phyloP scores from a whole-genome alignment of 306 rosid species.

The Citrullus mucosospermus region DNA sequence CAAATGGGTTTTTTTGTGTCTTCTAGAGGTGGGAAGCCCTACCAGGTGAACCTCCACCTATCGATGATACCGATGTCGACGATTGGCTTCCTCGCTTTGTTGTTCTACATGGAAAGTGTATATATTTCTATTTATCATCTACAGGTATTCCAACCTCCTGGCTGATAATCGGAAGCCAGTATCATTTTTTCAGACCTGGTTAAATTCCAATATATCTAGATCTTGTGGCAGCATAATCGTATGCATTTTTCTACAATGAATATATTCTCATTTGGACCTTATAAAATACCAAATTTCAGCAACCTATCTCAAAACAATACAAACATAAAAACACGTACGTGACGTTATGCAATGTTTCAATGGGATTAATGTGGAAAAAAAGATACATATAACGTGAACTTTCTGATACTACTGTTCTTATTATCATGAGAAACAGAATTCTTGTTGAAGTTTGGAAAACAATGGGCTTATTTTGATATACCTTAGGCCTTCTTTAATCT shows the following conservation, averaged over 20 bases:
- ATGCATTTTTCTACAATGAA: background rate
- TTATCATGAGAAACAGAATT: background rate
- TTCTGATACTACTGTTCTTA: background rate
- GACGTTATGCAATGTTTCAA: background rate
- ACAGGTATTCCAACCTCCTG: slow-evolving; percentile 36
- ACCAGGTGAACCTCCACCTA: slow-evolving; percentile 78
- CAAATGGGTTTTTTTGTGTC: background rate
- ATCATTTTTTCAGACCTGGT: background rate
- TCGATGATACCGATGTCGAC: slow-evolving; percentile 65
- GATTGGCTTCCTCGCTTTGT: slow-evolving; percentile 91
- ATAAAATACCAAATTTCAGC: background rate
- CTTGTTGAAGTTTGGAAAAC: background rate
- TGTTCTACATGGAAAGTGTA: slow-evolving; percentile 66
- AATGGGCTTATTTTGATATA: background rate
- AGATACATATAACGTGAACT: background rate
- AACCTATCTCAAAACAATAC: background rate
- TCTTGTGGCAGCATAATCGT: background rate
- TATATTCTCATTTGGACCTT: background rate
- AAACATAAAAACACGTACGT: background rate
- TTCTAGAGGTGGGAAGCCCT: slow-evolving; percentile 65
- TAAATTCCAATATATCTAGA: background rate
- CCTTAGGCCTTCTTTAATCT: background rate
- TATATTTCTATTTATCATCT: slow-evolving; percentile 52
- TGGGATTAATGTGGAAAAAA: background rate
- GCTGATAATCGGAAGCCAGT: background rate